Conservation (phyloP, 495 filamentous ascomycete species). For the Aspergillus bridgeri region DNA sequence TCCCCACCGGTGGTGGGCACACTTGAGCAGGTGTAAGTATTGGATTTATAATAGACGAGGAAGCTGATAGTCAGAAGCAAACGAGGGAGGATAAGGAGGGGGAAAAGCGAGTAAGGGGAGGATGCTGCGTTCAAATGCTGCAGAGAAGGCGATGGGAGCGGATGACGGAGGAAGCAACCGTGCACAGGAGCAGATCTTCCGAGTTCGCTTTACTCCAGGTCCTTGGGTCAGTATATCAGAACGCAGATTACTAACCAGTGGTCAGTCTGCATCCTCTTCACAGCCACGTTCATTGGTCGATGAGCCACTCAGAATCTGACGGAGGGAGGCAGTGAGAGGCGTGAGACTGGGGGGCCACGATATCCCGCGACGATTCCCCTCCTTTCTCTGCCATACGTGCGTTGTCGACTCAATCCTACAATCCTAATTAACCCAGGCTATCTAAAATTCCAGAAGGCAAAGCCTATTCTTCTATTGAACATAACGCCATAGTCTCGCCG, state of each 20-base stretch:
- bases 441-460: background rate
- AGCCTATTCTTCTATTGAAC: background rate
- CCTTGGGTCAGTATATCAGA: too few relatives aligned
- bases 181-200: too few relatives aligned
- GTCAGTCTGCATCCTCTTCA: background rate
- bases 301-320: background rate
- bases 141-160: too few relatives aligned
- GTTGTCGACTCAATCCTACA: too few relatives aligned
- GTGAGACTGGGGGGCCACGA: background rate
- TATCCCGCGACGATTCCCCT: too few relatives aligned
- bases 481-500: background rate
- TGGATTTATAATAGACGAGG: background rate
- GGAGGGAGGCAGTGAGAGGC: background rate
- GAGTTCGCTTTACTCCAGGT: too few relatives aligned
- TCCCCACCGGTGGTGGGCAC: background rate
- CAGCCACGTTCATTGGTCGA: background rate
- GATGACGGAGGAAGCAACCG: background rate
- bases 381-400: background rate
- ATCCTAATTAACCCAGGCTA: background rate
- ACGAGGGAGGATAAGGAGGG: background rate
- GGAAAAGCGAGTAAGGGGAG: too few relatives aligned
- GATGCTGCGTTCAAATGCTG: too few relatives aligned
- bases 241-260: background rate
- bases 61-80: background rate
- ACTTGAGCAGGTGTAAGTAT: too few relatives aligned